Conservation (phyloP, 202 grass and related monocot species). For the Digitaria exilis region DNA sequence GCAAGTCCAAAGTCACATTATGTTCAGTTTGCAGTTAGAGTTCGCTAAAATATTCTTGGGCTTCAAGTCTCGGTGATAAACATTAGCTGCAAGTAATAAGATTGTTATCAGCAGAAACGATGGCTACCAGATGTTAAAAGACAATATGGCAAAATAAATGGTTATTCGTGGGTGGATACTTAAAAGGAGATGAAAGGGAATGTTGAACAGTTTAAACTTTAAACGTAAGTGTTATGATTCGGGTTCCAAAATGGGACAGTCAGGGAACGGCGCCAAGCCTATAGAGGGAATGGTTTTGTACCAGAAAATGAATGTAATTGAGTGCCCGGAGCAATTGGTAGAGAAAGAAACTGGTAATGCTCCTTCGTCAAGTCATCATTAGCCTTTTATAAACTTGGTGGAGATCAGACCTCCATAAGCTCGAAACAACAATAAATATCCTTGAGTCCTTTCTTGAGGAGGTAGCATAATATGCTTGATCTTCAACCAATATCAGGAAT, state of each 20-base stretch:
- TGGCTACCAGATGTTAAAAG: constrained; percentile 14
- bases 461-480: constrained; percentile 99
- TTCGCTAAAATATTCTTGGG: constrained; percentile 99
- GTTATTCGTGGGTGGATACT: not conserved
- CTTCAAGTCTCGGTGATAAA: constrained; percentile 96
- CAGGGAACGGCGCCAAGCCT: not conserved
- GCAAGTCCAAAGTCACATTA: constrained; percentile 99
- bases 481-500: constrained; percentile 95
- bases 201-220: not conserved
- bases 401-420: constrained; percentile 95
- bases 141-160: not conserved
- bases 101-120: constrained; percentile 31
- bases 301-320: constrained; percentile 98
- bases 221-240: not conserved
- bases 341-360: constrained; percentile 97
- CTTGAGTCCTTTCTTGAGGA: constrained; percentile 82
- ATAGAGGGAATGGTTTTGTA: constrained; percentile 20
- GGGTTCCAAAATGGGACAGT: not conserved
- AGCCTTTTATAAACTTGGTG: constrained; percentile 98
- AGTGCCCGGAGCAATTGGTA: constrained; percentile 93
- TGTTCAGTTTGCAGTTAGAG: constrained; percentile 98
- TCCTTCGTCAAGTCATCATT: constrained; percentile 96
- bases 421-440: constrained; percentile 98
- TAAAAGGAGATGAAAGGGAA: constrained; percentile 19
- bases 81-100: constrained; percentile 67